phyloP scores from a whole-genome alignment of 2,329 filamentous ascomycete genomes.

The Sporothrix euskadiensis region DNA sequence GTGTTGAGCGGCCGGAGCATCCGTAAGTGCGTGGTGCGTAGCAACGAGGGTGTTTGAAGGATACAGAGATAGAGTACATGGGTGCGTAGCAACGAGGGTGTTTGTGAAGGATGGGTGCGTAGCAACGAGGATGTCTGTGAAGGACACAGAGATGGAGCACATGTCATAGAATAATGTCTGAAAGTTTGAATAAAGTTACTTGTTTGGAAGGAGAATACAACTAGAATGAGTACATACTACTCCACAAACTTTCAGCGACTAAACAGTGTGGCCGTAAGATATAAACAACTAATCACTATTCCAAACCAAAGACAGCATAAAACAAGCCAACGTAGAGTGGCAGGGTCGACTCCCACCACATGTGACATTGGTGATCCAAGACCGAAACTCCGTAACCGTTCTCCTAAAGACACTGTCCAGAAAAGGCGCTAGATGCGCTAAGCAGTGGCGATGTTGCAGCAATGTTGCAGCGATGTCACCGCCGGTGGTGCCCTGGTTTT shows the following conservation, averaged over 20 bases:
- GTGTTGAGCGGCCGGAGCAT: conserved; percentile 14
- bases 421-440: background rate
- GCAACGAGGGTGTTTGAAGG: background rate
- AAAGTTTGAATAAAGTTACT: background rate
- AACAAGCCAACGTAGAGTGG: too few relatives aligned
- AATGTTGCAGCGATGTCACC: background rate
- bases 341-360: background rate
- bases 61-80: background rate
- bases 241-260: too few relatives aligned
- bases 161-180: background rate
- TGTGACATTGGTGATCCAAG: background rate
- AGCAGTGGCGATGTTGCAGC: background rate
- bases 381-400: background rate
- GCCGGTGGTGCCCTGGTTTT: background rate
- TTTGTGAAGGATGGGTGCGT: background rate
- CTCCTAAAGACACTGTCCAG: background rate
- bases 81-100: background rate
- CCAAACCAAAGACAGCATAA: too few relatives aligned
- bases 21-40: background rate
- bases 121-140: background rate
- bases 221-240: too few relatives aligned
- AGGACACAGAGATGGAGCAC: background rate
- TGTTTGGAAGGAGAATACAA: background rate
- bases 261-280: too few relatives aligned
- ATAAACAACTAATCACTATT: too few relatives aligned